Percentiles rank a stretch among this genome's conserved stretches.
These are phyloP conservation scores for Lipomyces anomalus DNA, from an alignment of 805 yeast species.

Conservation along the genomic window DNA sequence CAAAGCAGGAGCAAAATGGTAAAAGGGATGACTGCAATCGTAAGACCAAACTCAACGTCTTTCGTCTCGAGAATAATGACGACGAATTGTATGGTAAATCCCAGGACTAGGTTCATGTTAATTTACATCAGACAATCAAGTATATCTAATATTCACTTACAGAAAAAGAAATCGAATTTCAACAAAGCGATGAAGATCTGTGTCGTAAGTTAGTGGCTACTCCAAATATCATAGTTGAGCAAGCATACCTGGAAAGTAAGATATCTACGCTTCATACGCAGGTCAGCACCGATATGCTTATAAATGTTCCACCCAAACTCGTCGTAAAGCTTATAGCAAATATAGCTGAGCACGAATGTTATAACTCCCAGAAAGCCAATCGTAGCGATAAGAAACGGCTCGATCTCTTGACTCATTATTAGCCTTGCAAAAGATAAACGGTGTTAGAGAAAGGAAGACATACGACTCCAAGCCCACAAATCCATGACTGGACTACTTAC, in stretches of 20 bases:
- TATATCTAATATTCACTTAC: conserved; percentile 3
- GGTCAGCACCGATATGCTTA: conserved; percentile 45
- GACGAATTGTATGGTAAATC: conserved; percentile 46
- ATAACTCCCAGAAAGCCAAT: conserved; percentile 40
- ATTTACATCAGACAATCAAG: background rate
- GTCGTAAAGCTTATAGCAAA: conserved; percentile 35
- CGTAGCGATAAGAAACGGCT: conserved; percentile 41
- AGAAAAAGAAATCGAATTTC: conserved; percentile 44
- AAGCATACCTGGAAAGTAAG: conserved; percentile 37
- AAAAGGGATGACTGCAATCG: conserved; percentile 43
- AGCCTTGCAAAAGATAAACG: conserved; percentile 1
- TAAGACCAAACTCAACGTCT: conserved; percentile 43
- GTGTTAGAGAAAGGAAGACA: conserved; percentile 1
- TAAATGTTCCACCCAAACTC: conserved; percentile 46
- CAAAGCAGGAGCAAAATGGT: conserved; percentile 38
- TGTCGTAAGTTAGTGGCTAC: too few relatives aligned
- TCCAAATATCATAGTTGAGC: too few relatives aligned
- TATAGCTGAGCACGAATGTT: conserved; percentile 31
- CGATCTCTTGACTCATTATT: conserved; percentile 8
- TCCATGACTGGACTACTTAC: too few relatives aligned
- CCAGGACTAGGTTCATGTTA: conserved; percentile 31
- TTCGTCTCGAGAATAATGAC: conserved; percentile 40
- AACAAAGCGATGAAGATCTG: conserved; percentile 38
- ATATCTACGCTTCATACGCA: conserved; percentile 38
- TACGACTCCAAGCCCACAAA: conserved; percentile 18